Conservation (phyloP, 306 rosid genomes). For the Vicia sativa region DNA sequence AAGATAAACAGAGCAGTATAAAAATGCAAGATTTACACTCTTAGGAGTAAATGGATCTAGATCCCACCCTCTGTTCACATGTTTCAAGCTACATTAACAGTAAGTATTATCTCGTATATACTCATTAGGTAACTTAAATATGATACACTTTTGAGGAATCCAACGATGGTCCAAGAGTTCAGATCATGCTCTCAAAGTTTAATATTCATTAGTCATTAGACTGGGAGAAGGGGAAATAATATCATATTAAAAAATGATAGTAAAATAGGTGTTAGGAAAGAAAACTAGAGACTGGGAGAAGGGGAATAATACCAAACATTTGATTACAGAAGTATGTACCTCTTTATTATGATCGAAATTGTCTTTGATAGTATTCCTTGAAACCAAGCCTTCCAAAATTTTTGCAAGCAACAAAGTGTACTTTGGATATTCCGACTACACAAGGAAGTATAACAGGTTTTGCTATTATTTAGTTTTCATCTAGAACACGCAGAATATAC, state of each 20-base stretch:
- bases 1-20: background rate
- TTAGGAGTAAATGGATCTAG: background rate
- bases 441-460: slow-evolving; percentile 42
- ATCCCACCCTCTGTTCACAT: slow-evolving; percentile 4
- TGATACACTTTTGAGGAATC: slow-evolving; percentile 10
- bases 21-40: background rate
- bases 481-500: slow-evolving; percentile 29
- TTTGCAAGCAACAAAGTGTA: slow-evolving; percentile 80
- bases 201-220: background rate
- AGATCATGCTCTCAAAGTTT: slow-evolving; percentile 27
- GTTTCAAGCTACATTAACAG: background rate
- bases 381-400: slow-evolving; percentile 80
- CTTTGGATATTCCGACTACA: slow-evolving; percentile 87
- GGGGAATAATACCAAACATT: slow-evolving; percentile 12
- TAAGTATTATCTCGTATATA: background rate
- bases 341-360: slow-evolving; percentile 58
- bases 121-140: slow-evolving; percentile 1
- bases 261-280: slow-evolving; percentile 17
- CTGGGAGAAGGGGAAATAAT: background rate
- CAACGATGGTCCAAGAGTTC: slow-evolving; percentile 6
- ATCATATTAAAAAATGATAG: background rate
- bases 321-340: slow-evolving; percentile 47
- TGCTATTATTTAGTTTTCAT: slow-evolving; percentile 24
- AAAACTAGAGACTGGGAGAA: background rate
- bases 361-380: slow-evolving; percentile 59